A percentile compares a stretch with the other conserved stretches of the same genome.
Evolutionary conservation across 2,329 filamentous ascomycete species (phyloP).

Genomic region (Colletotrichum tabaci): DNA sequence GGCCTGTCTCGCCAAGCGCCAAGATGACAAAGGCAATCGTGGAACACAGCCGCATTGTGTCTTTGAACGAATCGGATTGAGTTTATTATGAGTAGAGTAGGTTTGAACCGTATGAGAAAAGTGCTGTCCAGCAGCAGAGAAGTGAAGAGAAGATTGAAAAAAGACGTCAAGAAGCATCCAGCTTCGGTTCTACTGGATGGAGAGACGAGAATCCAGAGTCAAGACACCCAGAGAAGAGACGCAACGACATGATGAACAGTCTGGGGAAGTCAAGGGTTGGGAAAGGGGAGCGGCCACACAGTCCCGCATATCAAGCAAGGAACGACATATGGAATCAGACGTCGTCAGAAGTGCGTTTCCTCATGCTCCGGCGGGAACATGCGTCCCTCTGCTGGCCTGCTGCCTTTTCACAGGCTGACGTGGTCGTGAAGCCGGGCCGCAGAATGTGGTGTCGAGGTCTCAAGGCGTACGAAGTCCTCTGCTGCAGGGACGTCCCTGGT

Average conservation of each 20-base stretch:
- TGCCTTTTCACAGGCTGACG: conserved; percentile 2
- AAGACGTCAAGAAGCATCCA: conserved; percentile 28
- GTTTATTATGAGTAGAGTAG: neutral
- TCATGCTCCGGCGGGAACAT: conserved; percentile 3
- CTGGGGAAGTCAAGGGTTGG: conserved; percentile 9
- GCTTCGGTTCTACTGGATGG: neutral
- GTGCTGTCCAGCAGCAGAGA: conserved; percentile 30
- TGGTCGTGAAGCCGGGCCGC: conserved; percentile 31
- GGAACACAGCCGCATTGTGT: conserved; percentile 23
- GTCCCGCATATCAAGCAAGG: conserved; percentile 1
- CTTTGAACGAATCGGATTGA: neutral
- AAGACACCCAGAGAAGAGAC: neutral
- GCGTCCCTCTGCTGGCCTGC: neutral
- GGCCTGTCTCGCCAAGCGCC: conserved; percentile 28
- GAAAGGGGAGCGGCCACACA: conserved; percentile 7
- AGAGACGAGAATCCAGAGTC: neutral
- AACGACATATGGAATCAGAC: conserved; percentile 13
- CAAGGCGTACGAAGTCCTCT: conserved; percentile 22
- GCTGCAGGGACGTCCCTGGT: conserved; percentile 14
- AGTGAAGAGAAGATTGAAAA: neutral
- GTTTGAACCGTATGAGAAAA: neutral
- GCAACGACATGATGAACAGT: conserved; percentile 22
- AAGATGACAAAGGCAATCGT: conserved; percentile 20
- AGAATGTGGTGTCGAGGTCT: conserved; percentile 14
- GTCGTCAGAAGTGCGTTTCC: conserved; percentile 13